Percentiles rank a stretch among this genome's conserved stretches.
These are phyloP conservation scores for Osmozyma mogii DNA, from an alignment of 805 yeast genomes.

Conservation along the genomic window DNA sequence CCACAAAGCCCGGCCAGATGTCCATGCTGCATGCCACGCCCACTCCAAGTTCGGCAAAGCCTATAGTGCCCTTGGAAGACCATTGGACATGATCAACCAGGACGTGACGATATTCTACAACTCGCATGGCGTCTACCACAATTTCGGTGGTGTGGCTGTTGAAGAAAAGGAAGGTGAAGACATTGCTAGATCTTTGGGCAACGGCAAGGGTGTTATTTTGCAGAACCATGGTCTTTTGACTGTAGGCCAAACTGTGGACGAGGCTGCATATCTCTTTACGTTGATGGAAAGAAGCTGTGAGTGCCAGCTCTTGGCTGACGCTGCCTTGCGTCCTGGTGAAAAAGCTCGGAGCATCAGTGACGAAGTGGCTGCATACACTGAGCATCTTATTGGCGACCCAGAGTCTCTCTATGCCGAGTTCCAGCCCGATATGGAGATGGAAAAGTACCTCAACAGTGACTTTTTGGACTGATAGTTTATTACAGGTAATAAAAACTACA, in stretches of 20 bases:
- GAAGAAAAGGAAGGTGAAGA: slow-evolving; percentile 55
- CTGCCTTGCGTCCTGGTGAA: slow-evolving; percentile 38
- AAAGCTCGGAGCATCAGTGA: slow-evolving; percentile 41
- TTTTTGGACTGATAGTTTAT: slow-evolving; percentile 19
- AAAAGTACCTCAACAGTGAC: slow-evolving; percentile 15
- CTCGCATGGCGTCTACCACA: slow-evolving; percentile 53
- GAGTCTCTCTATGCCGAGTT: slow-evolving; percentile 66
- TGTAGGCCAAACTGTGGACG: slow-evolving; percentile 64
- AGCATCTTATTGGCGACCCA: slow-evolving; percentile 51
- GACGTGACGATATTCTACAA: slow-evolving; percentile 66
- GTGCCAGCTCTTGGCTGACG: slow-evolving; percentile 56
- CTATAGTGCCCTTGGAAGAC: slow-evolving; percentile 55
- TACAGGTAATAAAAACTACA: too few species aligned
- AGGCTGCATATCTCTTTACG: slow-evolving; percentile 61
- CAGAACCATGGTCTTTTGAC: slow-evolving; percentile 72
- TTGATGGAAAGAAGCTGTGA: slow-evolving; percentile 59
- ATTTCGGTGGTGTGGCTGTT: slow-evolving; percentile 75
- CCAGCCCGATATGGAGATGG: slow-evolving; percentile 57
- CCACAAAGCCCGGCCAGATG: slow-evolving; percentile 63
- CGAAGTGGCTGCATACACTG: slow-evolving; percentile 62
- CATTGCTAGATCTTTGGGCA: slow-evolving; percentile 55
- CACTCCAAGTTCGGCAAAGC: slow-evolving; percentile 62
- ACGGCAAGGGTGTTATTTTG: slow-evolving; percentile 49
- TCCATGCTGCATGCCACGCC: slow-evolving; percentile 65
- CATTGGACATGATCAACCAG: slow-evolving; percentile 69